Percentiles rank a stretch among this genome's conserved stretches.
These are phyloP conservation scores for Talaromyces proteolyticus DNA, from an alignment of 495 filamentous ascomycete genomes.

Conservation along the genomic window DNA sequence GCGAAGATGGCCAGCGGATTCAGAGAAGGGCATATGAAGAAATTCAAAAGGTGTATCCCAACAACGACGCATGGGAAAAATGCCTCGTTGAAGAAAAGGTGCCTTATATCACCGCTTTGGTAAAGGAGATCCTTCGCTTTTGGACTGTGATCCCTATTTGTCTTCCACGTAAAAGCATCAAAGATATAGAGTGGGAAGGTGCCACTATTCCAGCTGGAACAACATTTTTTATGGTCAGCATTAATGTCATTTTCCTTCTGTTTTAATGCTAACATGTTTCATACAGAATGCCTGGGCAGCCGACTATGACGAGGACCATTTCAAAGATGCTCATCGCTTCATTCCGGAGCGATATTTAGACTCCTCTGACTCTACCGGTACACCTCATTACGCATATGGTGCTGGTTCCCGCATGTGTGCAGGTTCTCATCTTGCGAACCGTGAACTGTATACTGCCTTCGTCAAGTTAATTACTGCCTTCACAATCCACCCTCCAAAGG, in stretches of 20 bases:
- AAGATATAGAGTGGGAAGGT: slow-evolving; percentile 56
- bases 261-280: slow-evolving; percentile 3
- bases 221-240: slow-evolving; percentile 57
- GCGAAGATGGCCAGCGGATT: slow-evolving; percentile 53
- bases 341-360: slow-evolving; percentile 62
- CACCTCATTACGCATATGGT: slow-evolving; percentile 65
- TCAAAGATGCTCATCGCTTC: slow-evolving; percentile 53
- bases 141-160: slow-evolving; percentile 73
- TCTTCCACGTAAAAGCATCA: slow-evolving; percentile 58
- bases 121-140: slow-evolving; percentile 65
- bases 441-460: slow-evolving; percentile 63
- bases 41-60: slow-evolving; percentile 58
- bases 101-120: slow-evolving; percentile 62
- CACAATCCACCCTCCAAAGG: slow-evolving; percentile 36
- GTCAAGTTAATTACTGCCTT: slow-evolving; percentile 65
- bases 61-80: slow-evolving; percentile 58
- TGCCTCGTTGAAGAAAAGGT: slow-evolving; percentile 66
- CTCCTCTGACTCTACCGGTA: slow-evolving; percentile 48
- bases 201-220: slow-evolving; percentile 57
- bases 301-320: slow-evolving; percentile 62
- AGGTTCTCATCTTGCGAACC: slow-evolving; percentile 63
- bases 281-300: slow-evolving; percentile 61
- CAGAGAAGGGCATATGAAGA: slow-evolving; percentile 58
- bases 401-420: slow-evolving; percentile 68
- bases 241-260: background rate